Conservation (phyloP, 352 stramenopile species). For the Globisporangium barbulae region DNA sequence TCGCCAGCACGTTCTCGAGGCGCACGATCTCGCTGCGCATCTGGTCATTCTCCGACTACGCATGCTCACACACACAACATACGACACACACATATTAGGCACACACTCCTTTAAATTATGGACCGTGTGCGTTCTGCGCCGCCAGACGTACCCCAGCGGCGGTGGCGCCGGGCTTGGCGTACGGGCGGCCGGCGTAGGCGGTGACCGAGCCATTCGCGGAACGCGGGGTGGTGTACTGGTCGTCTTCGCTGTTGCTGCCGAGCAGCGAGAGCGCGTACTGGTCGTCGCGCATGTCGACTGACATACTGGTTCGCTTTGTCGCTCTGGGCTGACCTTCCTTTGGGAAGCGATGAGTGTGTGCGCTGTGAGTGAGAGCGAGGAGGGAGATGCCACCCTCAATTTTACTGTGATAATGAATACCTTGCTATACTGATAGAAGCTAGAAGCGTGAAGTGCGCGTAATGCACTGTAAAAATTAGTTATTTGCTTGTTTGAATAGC, state of each 20-base stretch:
- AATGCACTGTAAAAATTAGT: not conserved
- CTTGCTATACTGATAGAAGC: not conserved
- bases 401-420: not conserved
- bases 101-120: not conserved
- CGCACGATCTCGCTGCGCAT: constrained; percentile 79
- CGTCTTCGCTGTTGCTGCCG: constrained; percentile 49
- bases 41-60: constrained; percentile 68
- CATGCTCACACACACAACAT: not conserved
- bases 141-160: constrained; percentile 33
- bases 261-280: constrained; percentile 58
- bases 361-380: not conserved
- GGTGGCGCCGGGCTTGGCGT: constrained; percentile 22
- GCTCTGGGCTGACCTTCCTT: constrained; percentile 2
- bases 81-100: not conserved
- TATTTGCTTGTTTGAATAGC: not conserved
- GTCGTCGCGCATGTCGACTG: constrained; percentile 20
- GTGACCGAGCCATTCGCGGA: constrained; percentile 18
- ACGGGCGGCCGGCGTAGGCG: constrained; percentile 45
- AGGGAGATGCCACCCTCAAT: not conserved
- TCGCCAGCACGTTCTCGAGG: constrained; percentile 70
- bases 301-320: constrained; percentile 8
- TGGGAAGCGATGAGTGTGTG: not conserved
- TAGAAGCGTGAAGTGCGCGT: too few relatives aligned
- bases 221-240: constrained; percentile 37
- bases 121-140: not conserved